phyloP scores from a whole-genome alignment of 1,139 yeast species.

The Magnusiomyces paraingens region DNA sequence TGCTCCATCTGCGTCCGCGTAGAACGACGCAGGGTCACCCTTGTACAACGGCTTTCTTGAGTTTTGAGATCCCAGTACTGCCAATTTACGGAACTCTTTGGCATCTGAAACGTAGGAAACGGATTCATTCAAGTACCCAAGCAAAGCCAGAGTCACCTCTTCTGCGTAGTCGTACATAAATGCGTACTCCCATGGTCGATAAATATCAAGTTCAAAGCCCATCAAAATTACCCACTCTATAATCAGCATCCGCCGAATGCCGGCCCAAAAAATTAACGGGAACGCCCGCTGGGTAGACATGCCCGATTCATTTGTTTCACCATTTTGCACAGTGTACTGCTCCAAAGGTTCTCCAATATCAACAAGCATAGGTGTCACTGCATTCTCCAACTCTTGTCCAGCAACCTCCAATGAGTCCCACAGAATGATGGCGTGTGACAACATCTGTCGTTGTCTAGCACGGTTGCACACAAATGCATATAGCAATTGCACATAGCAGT shows the following conservation, averaged over 20 bases:
- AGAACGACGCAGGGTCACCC: slow-evolving; percentile 3
- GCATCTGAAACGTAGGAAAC: not conserved
- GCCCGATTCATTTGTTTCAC: not conserved
- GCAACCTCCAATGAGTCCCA: slow-evolving; percentile 88
- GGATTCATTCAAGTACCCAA: not conserved
- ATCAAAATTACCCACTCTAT: slow-evolving; percentile 69
- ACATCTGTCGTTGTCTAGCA: slow-evolving; percentile 73
- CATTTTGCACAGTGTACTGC: slow-evolving; percentile 1
- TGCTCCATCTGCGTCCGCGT: not conserved
- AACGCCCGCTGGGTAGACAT: slow-evolving; percentile 32
- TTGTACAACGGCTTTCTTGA: not conserved
- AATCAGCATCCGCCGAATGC: slow-evolving; percentile 52
- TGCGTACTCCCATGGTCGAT: slow-evolving; percentile 63
- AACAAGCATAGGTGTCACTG: slow-evolving; percentile 55
- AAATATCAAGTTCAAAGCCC: slow-evolving; percentile 73
- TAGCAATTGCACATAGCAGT: slow-evolving; percentile 42
- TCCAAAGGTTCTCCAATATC: slow-evolving; percentile 6
- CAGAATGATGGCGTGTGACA: slow-evolving; percentile 47
- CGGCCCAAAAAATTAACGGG: slow-evolving; percentile 66
- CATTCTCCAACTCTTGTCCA: slow-evolving; percentile 86
- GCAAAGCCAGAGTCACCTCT: not conserved
- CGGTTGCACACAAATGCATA: slow-evolving; percentile 56
- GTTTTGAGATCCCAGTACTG: not conserved
- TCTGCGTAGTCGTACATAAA: slow-evolving; percentile 63
- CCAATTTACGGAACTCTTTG: not conserved